Evolutionary conservation across 352 stramenopile species (phyloP), one percentile per base, ranked within the genome.

Genomic region (Phytophthora pluvialis): DNA sequence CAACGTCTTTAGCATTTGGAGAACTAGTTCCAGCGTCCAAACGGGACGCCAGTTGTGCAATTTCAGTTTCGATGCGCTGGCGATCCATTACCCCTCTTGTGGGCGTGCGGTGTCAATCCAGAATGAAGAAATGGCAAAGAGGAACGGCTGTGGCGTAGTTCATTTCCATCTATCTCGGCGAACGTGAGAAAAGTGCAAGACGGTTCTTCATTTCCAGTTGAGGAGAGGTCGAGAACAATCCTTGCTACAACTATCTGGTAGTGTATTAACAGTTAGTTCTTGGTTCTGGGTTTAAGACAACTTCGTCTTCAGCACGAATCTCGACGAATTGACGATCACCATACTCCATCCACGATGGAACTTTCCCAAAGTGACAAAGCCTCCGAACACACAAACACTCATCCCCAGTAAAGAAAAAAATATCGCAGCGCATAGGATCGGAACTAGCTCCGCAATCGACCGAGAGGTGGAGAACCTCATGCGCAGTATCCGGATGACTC

Each of bases 1-100:
- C 38, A 11, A 71, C 25, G 21, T 71, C 56, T 10, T 53, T 12
- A 18, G 43, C 43, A 13, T n/a, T 40, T 15, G 40, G 46, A 43
- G 38, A 44, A 28, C 16, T 4, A 25, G 10, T 25, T 18, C 8
- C 3, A 36, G 5, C 35, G 29, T 64, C 38, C 35, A 69, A 38
- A 3, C 33, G 32, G 13, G 25, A 13, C 3, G 50, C 28, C 10
- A 58, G 35, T 29, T 39, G 3, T 3, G 38, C 13, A 25, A 64
- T 51, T 4, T 58, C 31, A 5, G 28, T 28, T 18, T 64, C 46
- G 7, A 64, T 28, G 6, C 31, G 28, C 21, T 58, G 10, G 18
- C 39, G 36, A 36, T 59, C 31, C 57, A 65, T 64, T n/a, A 10
- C 29, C 48, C n/a, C 46, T 29, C 46, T 35, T 29, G 3, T 16